Evolutionary conservation across 345 rosid species (phyloP), one percentile per base, ranked within the genome.

Genomic region (Erysimum cheiranthoides): DNA sequence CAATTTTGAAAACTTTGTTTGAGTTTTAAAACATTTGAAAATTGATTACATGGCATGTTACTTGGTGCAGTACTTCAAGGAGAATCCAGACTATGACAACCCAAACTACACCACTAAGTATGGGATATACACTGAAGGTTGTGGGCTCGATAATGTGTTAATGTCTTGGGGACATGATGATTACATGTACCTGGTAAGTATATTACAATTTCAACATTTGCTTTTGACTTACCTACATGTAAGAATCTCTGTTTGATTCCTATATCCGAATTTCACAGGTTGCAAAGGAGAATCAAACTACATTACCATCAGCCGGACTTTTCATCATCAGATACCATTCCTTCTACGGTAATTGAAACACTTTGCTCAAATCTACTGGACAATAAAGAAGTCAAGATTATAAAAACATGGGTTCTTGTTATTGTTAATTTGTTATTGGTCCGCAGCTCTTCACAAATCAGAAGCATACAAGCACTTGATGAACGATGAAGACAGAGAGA

Each of bases 91-190:
- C 67, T 80, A 53, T 36, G 8, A 67, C 18, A 81, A 85, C 60
- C 85, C 86, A 10, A 73, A 70, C 50, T 87, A 83, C 82, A 87
- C 82, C 80, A 79, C 89, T 0, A 79, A 83, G 66, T 50, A 68
- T 40, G 94, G 92, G 40, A 76, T 86, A 8, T 87, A 87, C 77
- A 63, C 75, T 0, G 66, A 82, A 64, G 85, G 85, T 3, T 89
- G 89, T 76, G 94, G 94, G 39, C 80, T 87, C 7, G 70, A 84
- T 69, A 85, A 83, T 40, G 84, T 87, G 28, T 32, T 79, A 17
- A 89, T 89, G 87, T 87, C 91, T 50, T 86, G 84, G 83, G 93
- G 89, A 31, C 93, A 87, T 68, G 89, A 87, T 61, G 91, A 89
- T 57, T 89, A 89, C 78, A 87, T 89, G 94, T 87, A 84, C 73